These are phyloP conservation scores for Pseudohalonectria lignicola DNA, from an alignment of 2,329 filamentous ascomycete species.

Conservation along the genomic window DNA sequence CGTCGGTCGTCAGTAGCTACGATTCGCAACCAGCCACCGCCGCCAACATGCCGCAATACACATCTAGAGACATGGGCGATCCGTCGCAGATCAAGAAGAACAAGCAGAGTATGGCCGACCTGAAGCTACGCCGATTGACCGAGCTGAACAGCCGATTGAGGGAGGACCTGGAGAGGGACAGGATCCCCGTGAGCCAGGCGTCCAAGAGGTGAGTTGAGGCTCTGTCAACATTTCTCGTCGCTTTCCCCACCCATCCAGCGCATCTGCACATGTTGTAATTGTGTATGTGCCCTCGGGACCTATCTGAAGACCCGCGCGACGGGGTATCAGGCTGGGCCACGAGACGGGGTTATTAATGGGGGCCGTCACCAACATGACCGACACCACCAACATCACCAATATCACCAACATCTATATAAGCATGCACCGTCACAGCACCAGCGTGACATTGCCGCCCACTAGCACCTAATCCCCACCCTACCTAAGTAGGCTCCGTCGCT, in stretches of 20 bases:
- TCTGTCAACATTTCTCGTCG: slow-evolving; percentile 4
- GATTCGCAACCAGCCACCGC: slow-evolving; percentile 2
- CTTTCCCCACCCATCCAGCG: background rate
- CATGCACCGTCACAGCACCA: too few relatives aligned
- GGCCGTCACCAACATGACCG: too few relatives aligned
- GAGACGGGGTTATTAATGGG: too few relatives aligned
- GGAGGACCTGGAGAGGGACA: slow-evolving; percentile 89
- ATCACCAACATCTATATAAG: too few relatives aligned
- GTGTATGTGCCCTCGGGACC: too few relatives aligned
- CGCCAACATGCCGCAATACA: slow-evolving; percentile 52
- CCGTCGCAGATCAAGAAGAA: slow-evolving; percentile 71
- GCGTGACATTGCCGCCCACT: too few relatives aligned
- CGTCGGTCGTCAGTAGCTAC: background rate
- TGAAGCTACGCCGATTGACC: slow-evolving; percentile 91
- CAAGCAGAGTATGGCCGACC: slow-evolving; percentile 98
- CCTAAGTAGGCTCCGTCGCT: too few relatives aligned
- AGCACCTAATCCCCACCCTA: too few relatives aligned
- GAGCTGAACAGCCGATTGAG: slow-evolving; percentile 94
- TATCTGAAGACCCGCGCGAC: too few relatives aligned
- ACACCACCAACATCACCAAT: too few relatives aligned
- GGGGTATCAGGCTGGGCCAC: too few relatives aligned
- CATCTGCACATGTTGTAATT: slow-evolving; percentile 5
- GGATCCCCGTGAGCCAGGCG: slow-evolving; percentile 92
- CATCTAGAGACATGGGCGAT: slow-evolving; percentile 55
- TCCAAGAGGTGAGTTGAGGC: slow-evolving; percentile 60